phyloP scores from a whole-genome alignment of 2,329 filamentous ascomycete species.

The Ophiostoma sp. region DNA sequence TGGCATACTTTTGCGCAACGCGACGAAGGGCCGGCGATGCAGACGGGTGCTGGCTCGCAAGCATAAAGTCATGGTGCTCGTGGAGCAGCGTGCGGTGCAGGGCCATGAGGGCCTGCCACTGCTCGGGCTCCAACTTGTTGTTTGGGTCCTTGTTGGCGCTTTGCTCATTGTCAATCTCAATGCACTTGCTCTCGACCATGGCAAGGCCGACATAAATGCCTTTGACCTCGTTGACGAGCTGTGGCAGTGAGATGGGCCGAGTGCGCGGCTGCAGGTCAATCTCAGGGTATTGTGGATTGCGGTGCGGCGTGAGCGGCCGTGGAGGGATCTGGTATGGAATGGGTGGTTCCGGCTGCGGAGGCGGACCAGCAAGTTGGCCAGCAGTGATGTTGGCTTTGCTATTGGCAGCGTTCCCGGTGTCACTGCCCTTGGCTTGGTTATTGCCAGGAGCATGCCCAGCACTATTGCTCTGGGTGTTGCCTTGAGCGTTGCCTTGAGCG shows the following conservation, averaged over 20 bases:
- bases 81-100: slow-evolving; percentile 75
- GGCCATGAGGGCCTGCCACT: slow-evolving; percentile 80
- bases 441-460: too few species aligned
- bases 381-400: neutral
- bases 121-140: slow-evolving; percentile 53
- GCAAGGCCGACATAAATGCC: slow-evolving; percentile 77
- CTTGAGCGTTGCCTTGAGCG: too few species aligned
- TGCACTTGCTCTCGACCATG: slow-evolving; percentile 83
- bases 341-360: neutral
- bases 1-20: slow-evolving; percentile 74
- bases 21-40: slow-evolving; percentile 61
- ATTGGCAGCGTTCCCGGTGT: neutral
- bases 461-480: too few species aligned
- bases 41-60: slow-evolving; percentile 80
- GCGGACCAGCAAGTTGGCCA: neutral
- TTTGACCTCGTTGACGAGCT: slow-evolving; percentile 75
- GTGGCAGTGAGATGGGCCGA: slow-evolving; percentile 66
- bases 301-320: neutral
- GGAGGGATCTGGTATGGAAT: neutral
- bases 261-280: slow-evolving; percentile 52
- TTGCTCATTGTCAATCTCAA: slow-evolving; percentile 68
- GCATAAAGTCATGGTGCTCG: slow-evolving; percentile 80
- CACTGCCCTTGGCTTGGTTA: too few species aligned
- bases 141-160: slow-evolving; percentile 39
- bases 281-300: neutral